These are phyloP conservation scores for Colletotrichum destructivum DNA, from an alignment of 2,329 filamentous ascomycete species.

Conservation along the genomic window DNA sequence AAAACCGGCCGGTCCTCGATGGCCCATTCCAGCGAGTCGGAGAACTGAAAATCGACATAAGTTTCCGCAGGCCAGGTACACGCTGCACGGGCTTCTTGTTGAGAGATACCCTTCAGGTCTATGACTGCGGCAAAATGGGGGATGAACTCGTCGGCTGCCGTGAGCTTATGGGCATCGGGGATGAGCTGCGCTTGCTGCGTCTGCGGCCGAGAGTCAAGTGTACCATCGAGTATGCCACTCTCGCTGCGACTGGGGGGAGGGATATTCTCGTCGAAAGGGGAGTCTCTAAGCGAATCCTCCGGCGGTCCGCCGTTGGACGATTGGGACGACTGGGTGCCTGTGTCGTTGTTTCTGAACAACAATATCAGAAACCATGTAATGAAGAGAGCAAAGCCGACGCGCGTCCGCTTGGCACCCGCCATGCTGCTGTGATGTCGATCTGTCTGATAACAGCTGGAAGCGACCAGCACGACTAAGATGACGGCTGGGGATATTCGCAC, in stretches of 20 bases:
- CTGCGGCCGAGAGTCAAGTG: background rate
- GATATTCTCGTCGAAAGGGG: background rate
- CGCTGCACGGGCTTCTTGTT: slow-evolving; percentile 18
- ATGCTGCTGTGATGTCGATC: background rate
- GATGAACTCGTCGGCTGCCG: slow-evolving; percentile 27
- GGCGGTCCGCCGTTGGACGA: background rate
- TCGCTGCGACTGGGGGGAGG: slow-evolving; percentile 6
- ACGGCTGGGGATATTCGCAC: background rate
- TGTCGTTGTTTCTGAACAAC: slow-evolving; percentile 8
- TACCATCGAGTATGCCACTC: slow-evolving; percentile 5
- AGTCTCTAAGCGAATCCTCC: background rate
- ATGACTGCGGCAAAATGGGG: slow-evolving; percentile 27
- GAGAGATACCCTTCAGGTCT: slow-evolving; percentile 16
- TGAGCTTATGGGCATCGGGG: slow-evolving; percentile 20
- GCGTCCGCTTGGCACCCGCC: slow-evolving; percentile 27
- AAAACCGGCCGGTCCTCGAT: slow-evolving; percentile 22
- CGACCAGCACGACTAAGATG: no score
- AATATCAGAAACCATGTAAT: slow-evolving; percentile 11
- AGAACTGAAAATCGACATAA: slow-evolving; percentile 30
- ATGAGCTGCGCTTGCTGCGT: background rate
- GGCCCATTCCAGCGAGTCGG: slow-evolving; percentile 30
- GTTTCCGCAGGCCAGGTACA: slow-evolving; percentile 30
- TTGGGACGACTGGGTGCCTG: background rate
- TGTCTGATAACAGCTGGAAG: background rate
- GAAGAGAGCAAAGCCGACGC: slow-evolving; percentile 18